Evolutionary conservation across 2,329 filamentous ascomycete genomes (phyloP).

Genomic region (Cytospora piceae): DNA sequence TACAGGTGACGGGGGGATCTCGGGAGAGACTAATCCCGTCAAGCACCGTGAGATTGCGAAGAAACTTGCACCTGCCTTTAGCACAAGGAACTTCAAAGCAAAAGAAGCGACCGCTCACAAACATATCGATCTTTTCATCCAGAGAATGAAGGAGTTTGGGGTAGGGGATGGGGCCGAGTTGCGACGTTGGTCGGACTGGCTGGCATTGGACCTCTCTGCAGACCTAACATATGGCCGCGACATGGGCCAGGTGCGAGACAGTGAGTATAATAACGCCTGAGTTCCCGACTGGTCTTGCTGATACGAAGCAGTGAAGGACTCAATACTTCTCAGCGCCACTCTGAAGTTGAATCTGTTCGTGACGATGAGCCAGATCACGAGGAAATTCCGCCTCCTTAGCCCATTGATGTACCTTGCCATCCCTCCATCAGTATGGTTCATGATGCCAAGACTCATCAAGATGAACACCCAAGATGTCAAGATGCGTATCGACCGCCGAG

Average conservation of each 20-base stretch:
- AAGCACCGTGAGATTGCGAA: slow-evolving; percentile 24
- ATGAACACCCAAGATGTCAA: slow-evolving; percentile 9
- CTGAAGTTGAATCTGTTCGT: slow-evolving; percentile 21
- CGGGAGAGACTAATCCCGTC: slow-evolving; percentile 22
- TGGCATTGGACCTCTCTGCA: slow-evolving; percentile 29
- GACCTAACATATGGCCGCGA: slow-evolving; percentile 25
- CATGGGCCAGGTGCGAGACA: slow-evolving; percentile 25
- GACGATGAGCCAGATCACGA: slow-evolving; percentile 21
- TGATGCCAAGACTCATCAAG: slow-evolving; percentile 11
- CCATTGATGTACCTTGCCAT: slow-evolving; percentile 24
- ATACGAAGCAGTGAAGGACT: slow-evolving; percentile 10
- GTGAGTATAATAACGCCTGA: background rate
- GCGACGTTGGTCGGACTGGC: slow-evolving; percentile 28
- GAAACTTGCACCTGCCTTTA: slow-evolving; percentile 28
- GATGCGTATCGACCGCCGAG: slow-evolving; percentile 6
- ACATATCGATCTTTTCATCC: slow-evolving; percentile 29
- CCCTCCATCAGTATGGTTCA: slow-evolving; percentile 18
- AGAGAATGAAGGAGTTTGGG: slow-evolving; percentile 18
- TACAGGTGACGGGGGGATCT: slow-evolving; percentile 13
- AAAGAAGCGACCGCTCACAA: slow-evolving; percentile 23
- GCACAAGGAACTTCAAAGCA: slow-evolving; percentile 17
- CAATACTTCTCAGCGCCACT: slow-evolving; percentile 11
- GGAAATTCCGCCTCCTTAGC: slow-evolving; percentile 22
- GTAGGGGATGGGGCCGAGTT: slow-evolving; percentile 12
- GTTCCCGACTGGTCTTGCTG: background rate